These are phyloP conservation scores for Phylloporus rhodoxanthus DNA, from an alignment of 768 basidiomycete species.

Conservation along the genomic window DNA sequence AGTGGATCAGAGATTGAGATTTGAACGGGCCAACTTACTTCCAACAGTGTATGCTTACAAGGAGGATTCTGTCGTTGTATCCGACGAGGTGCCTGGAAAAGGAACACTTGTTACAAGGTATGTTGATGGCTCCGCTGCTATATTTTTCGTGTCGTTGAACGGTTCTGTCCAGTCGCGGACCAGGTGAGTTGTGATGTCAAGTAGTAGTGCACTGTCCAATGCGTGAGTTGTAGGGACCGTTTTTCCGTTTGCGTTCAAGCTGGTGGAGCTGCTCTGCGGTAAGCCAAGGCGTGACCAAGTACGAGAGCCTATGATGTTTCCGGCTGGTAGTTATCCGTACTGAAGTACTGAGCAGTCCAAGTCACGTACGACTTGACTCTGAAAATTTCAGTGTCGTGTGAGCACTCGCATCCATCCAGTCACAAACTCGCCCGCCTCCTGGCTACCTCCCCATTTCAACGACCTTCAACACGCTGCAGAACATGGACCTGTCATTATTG, in stretches of 20 bases:
- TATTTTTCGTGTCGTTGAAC: slow-evolving; percentile 1
- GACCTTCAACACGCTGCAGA: too few species aligned
- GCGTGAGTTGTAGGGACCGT: slow-evolving; percentile 47
- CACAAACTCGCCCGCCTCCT: too few species aligned
- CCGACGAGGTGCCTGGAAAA: slow-evolving; percentile 28
- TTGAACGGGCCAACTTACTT: too few species aligned
- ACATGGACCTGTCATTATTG: too few species aligned
- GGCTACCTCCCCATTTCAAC: too few species aligned
- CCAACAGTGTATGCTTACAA: slow-evolving; percentile 63
- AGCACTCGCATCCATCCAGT: slow-evolving; percentile 2
- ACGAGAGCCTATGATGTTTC: slow-evolving; percentile 66
- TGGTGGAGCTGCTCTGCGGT: slow-evolving; percentile 69
- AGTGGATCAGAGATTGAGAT: slow-evolving; percentile 4
- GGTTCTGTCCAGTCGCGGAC: slow-evolving; percentile 52
- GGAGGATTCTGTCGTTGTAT: slow-evolving; percentile 69
- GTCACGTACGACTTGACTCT: background rate
- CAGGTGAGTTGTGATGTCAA: slow-evolving; percentile 39
- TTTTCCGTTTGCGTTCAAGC: slow-evolving; percentile 72
- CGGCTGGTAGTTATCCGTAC: slow-evolving; percentile 39
- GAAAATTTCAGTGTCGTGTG: slow-evolving; percentile 20
- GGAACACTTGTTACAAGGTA: slow-evolving; percentile 75
- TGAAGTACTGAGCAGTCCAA: slow-evolving; percentile 13
- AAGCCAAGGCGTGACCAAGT: slow-evolving; percentile 56
- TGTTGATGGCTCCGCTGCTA: background rate
- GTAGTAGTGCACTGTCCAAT: background rate